A percentile compares a stretch with the other conserved stretches of the same genome.
These are phyloP conservation scores for Solanum dulcamara DNA, from an alignment of 257 asterid genomes.

Conservation along the genomic window DNA sequence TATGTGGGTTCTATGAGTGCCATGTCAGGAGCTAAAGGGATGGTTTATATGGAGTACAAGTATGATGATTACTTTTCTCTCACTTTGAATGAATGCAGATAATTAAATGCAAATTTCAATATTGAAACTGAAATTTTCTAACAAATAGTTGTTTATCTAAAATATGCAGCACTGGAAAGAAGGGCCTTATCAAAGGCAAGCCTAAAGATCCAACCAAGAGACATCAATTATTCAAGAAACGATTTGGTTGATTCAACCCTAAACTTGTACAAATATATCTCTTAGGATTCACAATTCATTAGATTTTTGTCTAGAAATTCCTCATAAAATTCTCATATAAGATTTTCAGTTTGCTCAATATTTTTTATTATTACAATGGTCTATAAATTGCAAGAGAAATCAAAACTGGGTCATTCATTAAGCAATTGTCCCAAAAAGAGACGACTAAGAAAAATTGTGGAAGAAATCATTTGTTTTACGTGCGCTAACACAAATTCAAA, in stretches of 20 bases:
- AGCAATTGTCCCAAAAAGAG: too few species aligned
- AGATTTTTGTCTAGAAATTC: too few species aligned
- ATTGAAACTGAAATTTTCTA: not conserved
- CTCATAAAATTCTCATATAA: too few species aligned
- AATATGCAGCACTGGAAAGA: conserved; percentile 37
- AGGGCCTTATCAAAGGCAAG: conserved; percentile 57
- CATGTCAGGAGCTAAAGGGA: conserved; percentile 91
- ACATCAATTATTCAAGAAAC: conserved; percentile 80
- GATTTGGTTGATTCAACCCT: conserved; percentile 32
- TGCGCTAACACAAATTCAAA: not conserved
- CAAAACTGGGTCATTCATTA: too few species aligned
- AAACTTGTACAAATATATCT: not conserved
- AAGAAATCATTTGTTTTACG: too few species aligned
- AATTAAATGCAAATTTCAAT: not conserved
- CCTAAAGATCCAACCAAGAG: conserved; percentile 81
- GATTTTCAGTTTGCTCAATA: too few species aligned
- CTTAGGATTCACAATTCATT: not conserved
- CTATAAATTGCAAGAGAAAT: too few species aligned
- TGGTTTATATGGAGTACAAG: conserved; percentile 88
- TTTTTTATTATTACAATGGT: too few species aligned
- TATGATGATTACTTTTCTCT: conserved; percentile 8
- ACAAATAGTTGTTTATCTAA: not conserved
- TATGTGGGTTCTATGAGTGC: conserved; percentile 62
- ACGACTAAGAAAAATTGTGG: too few species aligned
- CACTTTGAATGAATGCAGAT: not conserved